Evolutionary conservation across 2,329 filamentous ascomycete species (phyloP), one percentile per base, ranked within the genome.

Genomic region (Fusarium papillatum): DNA sequence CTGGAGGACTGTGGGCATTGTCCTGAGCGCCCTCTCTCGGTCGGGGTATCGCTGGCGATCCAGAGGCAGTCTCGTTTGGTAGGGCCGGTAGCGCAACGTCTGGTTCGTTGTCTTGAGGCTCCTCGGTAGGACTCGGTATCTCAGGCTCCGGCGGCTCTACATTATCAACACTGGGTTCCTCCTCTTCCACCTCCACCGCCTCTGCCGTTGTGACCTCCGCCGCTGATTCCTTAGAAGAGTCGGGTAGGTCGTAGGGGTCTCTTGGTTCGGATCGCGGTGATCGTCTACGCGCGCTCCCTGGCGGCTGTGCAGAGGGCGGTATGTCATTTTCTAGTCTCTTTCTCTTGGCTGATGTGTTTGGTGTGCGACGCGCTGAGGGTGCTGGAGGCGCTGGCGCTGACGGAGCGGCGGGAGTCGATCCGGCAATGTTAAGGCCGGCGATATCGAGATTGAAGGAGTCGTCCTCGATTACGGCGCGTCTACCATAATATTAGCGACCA

Each of bases 381-480:
- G 74, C 70, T 46, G 69, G 71, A 1, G 79, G 77, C 29, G 78
- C 76, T 11, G 78, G 74, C 11, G 81, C 68, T 14, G 79, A 71
- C 50, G 53, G 53, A 34, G 53, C 53, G 29, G 73, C 72, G 29
- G 77, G 74, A 14, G 77, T 77, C 36, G 75, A 80, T 31, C 66
- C 70, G 60, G 75, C 74, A 48, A 76, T 78, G 55, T 83, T 80
- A 46, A 88, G 82, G 71, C 85, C 86, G 34, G 85, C 86, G 60
- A 90, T 83, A 60, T 87, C 82, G 76, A 92, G 86, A 17, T 86
- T 87, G 79, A 93, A 93, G 8, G 90, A 90, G 14, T 91, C 87
- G 73, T 93, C 90, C 74, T 87, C 89, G 17, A 93, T 85, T 79
- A 92, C 88, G 69, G 90, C 87, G 76, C 88, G 87, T 76, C 88